Evolutionary conservation across 306 rosid genomes (phyloP).

Genomic region (Dryas alaskensis): DNA sequence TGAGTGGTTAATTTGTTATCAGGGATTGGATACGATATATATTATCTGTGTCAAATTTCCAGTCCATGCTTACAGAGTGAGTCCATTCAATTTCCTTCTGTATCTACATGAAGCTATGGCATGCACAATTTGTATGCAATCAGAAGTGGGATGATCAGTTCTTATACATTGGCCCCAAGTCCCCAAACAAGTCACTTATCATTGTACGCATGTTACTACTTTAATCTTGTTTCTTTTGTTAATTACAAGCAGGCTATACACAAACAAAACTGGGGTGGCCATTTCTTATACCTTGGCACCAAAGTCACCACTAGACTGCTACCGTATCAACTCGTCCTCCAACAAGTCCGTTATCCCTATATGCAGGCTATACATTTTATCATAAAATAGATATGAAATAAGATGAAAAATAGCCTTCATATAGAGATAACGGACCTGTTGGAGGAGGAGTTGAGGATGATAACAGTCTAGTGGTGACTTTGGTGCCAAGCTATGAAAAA

Average conservation of each 20-base stretch:
- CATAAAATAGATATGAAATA: background rate
- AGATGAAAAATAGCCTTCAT: background rate
- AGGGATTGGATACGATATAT: too few species aligned
- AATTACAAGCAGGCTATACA: background rate
- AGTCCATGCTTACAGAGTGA: too few species aligned
- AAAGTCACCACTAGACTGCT: slow-evolving; percentile 6
- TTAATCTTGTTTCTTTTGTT: background rate
- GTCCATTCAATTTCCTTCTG: too few species aligned
- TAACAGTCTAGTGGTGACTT: background rate
- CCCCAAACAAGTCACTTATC: too few species aligned
- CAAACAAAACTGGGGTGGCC: background rate
- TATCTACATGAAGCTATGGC: too few species aligned
- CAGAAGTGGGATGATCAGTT: too few species aligned
- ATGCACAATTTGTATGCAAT: too few species aligned
- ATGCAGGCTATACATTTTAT: background rate
- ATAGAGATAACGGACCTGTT: background rate
- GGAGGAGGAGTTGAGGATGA: background rate
- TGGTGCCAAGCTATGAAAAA: slow-evolving; percentile 9
- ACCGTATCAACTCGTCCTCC: background rate
- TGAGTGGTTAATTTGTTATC: too few species aligned
- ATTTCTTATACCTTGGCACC: slow-evolving; percentile 12
- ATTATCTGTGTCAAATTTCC: too few species aligned
- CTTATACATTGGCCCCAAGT: too few species aligned
- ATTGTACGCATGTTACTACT: too few species aligned
- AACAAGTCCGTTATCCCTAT: slow-evolving; percentile 2